These are phyloP conservation scores for Sporisorium sorghi DNA, from an alignment of 1,284 basidiomycete genomes.

Conservation along the genomic window DNA sequence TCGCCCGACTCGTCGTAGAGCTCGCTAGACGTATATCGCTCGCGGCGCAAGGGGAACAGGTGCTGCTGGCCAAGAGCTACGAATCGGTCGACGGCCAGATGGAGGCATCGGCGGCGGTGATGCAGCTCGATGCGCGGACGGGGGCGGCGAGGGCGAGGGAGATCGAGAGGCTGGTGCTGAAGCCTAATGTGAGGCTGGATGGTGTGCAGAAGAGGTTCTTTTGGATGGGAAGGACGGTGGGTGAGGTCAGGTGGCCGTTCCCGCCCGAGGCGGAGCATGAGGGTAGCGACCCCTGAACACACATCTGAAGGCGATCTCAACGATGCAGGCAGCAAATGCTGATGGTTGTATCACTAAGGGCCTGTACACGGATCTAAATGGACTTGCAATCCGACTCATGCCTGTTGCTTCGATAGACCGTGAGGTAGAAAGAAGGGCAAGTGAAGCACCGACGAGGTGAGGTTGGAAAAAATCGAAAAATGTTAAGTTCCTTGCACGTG, in stretches of 20 bases:
- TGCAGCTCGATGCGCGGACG: slow-evolving; percentile 15
- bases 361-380: background rate
- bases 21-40: slow-evolving; percentile 25
- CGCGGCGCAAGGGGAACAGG: slow-evolving; percentile 22
- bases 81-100: slow-evolving; percentile 33
- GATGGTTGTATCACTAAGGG: background rate
- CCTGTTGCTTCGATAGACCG: background rate
- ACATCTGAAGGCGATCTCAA: too few relatives aligned
- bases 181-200: slow-evolving; percentile 40
- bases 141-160: slow-evolving; percentile 15
- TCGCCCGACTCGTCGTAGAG: slow-evolving; percentile 68
- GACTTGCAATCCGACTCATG: background rate
- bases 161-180: slow-evolving; percentile 40
- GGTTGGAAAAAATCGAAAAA: background rate
- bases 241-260: slow-evolving; percentile 44
- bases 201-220: slow-evolving; percentile 30
- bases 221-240: slow-evolving; percentile 37
- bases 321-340: too few relatives aligned
- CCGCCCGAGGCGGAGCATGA: slow-evolving; percentile 30
- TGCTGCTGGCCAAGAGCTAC: slow-evolving; percentile 32
- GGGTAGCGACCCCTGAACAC: background rate
- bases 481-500: slow-evolving; percentile 3
- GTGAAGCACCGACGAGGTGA: background rate
- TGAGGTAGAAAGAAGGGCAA: background rate
- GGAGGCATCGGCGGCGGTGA: slow-evolving; percentile 22